Evolutionary conservation across 345 rosid genomes (phyloP), one percentile per base, ranked within the genome.

Genomic region (Triadica sebifera): DNA sequence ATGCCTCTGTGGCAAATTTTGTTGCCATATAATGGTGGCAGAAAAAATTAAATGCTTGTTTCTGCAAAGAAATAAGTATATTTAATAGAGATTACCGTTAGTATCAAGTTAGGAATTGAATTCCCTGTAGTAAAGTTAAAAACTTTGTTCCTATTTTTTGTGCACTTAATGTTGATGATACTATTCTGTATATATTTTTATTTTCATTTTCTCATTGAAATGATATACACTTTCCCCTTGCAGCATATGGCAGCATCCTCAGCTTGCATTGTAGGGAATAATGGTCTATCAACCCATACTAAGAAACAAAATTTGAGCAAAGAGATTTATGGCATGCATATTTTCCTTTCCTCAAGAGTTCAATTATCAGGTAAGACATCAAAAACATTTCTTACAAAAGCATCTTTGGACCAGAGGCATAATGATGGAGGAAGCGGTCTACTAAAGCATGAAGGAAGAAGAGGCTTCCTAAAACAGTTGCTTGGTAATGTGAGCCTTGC

Each of bases 161-260:
- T 16, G 41, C 24, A 16, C 50, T 50, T 24, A 50, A 65, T 61
- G 73, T 20, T 67, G 10, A 65, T 7, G 22, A 13, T 56, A 3
- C 39, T 67, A 6, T 20, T 51, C 17, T 73, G 59, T 55, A 16
- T 15, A 6, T 34, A 19, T 49, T 67, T 13, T 8, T 46, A 1
- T 4, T 13, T 57, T 16, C 2, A 65, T 53, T 7, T 67, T 2
- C 45, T 65, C 11, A 51, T 59, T 59, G 25, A n/a, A 24, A 15
- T 24, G 8, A 17, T 55, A 41, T 65, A 37, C 45, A 5, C 8
- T 29, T 72, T 60, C 34, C 39, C 15, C n/a, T 62, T 69, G 16
- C 71, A 25, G 11, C 75, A 89, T 88, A 91, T 93, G 97, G 92
- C 89, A 38, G 87, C 98, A 71, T 84, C 95, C 43, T 88, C 89